Percentiles rank a stretch among this genome's conserved stretches.
Conservation (phyloP, 2,329 filamentous ascomycete genomes). For the Neonectria ditissima region DNA sequence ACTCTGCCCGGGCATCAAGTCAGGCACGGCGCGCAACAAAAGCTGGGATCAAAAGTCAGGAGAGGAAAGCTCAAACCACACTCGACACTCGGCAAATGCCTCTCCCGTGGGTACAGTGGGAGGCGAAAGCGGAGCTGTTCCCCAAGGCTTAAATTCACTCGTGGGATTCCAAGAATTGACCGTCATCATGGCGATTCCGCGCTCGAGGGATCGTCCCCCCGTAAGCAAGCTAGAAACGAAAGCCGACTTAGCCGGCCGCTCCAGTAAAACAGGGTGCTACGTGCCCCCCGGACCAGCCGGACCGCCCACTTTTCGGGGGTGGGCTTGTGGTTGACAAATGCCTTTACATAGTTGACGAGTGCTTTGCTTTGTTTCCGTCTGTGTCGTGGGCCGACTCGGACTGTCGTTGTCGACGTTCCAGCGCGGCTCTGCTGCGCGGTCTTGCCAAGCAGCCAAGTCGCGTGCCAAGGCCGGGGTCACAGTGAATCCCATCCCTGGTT, state of each 20-base stretch:
- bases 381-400: too few relatives aligned
- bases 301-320: conserved; percentile 7
- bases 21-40: too few relatives aligned
- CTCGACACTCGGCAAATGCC: conserved; percentile 7
- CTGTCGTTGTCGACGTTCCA: not conserved
- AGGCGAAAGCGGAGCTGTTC: conserved; percentile 23
- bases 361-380: too few relatives aligned
- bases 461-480: conserved; percentile 23
- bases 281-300: conserved; percentile 11
- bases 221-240: conserved; percentile 18
- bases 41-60: conserved; percentile 13
- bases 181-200: conserved; percentile 22
- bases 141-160: conserved; percentile 17
- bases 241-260: conserved; percentile 42
- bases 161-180: not conserved
- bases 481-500: not conserved
- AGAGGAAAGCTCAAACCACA: conserved; percentile 17
- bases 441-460: conserved; percentile 13
- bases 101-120: conserved; percentile 23
- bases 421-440: conserved; percentile 4
- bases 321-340: conserved; percentile 12
- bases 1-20: too few relatives aligned
- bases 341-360: conserved; percentile 8
- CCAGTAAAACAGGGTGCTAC: conserved; percentile 13
- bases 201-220: conserved; percentile 17